Evolutionary conservation across 192 early-diverging fungal species (phyloP), one percentile per base, ranked within the genome.

Genomic region (Pilaira anomala): DNA sequence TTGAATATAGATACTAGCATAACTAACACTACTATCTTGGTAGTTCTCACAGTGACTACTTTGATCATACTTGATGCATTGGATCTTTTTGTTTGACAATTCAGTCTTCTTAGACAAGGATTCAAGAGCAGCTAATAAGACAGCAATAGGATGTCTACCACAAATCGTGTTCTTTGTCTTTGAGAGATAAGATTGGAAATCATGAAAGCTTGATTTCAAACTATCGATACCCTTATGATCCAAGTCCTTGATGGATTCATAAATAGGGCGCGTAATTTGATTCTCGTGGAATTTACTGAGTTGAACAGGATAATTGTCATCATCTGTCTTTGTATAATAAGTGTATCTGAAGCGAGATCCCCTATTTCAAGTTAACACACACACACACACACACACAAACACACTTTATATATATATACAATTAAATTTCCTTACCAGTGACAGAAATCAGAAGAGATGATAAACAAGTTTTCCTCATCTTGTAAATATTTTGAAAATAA

Each of bases 361-460:
- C 88, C 80, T 82, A 50, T 7, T 28, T 49, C 26, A 19, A 16
- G 14, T 46, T 46, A 16, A 16, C 18, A 6, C 14, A 46, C 11
- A n/a, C 3, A 1, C 40, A 0, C 11, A 19, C 11, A 1, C 44
- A 4, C 2, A 33, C 7, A 33, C 7, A 5, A 5, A 33, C 3
- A 5, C 30, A 33, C 3, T 33, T 33, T 33, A 33, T 33, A 33
- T 33, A 7, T 33, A 33, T n/a, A n/a, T n/a, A n/a, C n/a, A n/a
- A n/a, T n/a, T n/a, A n/a, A n/a, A n/a, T 22, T 45, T 12, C 13
- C 45, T 67, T 76, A 82, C 88, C 94, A 98, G 73, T 98, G 97
- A 74, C 97, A 97, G 70, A 98, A 98, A 68, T 98, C 97, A 1
- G 88, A 90, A 29, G 97, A 98, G n/a, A 98, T 80, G 19, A 98